Base-by-base conservation (phyloP, 2,329 filamentous ascomycete genomes). In the Claviceps purpurea region DNA sequence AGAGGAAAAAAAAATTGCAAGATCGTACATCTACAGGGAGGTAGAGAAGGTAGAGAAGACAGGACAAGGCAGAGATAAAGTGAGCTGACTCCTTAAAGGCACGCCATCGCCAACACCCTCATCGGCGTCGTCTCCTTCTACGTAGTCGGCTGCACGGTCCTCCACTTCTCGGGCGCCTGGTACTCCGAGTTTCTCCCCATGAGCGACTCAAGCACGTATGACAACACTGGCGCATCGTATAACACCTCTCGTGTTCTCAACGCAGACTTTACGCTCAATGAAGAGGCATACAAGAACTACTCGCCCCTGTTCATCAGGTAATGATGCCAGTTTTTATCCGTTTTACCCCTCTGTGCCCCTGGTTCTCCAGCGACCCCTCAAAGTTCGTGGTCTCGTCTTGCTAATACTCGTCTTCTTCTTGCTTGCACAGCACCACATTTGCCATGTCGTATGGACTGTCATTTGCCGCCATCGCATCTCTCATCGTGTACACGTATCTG, bases 101-200 rank as follows among this genome's bases (percentile, higher is more conserved):
- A 83, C 62, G 84, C 83, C 8, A 87, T 87, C 56, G 82, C 80
- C 53, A 89, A 89, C 61, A 86, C 82, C 0, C 64, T 85, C 42
- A 78, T 87, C 38, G 84, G 84, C 16, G 77, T 87, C 30, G 70
- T 85, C 1, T 26, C 76, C 1, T 87, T 85, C 61, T 86, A 79
- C 61, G 74, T 86, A 53, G 64, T 85, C n/a, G 65, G 75, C 3
- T 72, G 78, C 1, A 70, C 76, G 0, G 68, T 74, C 5, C 66
- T 89, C 18, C 84, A 89, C 62, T 89, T 82, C 61, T 76, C 71
- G 6, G 79, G 80, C 10, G 68, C 73, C 0, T 88, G 82, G 79
- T 87, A 82, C 59, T 73, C 73, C 3, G 64, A 76, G 53, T 87
- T 77, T 59, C 64, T 87, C 13, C 82, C 83, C 3, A 87, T 87